phyloP scores from a whole-genome alignment of 1,139 yeast species.

The Debaryomycetaceae sp. region DNA sequence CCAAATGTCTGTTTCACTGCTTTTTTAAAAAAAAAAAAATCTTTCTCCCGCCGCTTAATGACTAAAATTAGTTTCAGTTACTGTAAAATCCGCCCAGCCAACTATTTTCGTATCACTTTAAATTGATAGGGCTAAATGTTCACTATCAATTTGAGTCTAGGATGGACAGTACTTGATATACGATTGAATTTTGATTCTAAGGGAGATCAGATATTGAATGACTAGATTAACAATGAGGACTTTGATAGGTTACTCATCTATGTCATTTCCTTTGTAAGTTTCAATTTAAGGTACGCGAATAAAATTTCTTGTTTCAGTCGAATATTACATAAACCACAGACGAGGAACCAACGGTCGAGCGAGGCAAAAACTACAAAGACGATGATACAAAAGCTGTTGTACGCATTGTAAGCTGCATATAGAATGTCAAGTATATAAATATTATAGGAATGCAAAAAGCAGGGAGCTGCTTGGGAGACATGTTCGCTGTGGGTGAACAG shows the following conservation, averaged over 20 bases:
- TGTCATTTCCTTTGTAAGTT: neutral
- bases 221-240: neutral
- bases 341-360: neutral
- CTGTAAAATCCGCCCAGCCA: no score
- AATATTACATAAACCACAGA: slow-evolving; percentile 8
- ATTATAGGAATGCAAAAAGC: neutral
- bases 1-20: neutral
- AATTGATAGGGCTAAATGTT: no score
- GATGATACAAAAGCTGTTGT: neutral
- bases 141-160: no score
- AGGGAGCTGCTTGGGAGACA: neutral
- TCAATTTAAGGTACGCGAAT: slow-evolving; percentile 4
- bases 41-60: neutral
- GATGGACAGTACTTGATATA: no score
- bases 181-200: no score
- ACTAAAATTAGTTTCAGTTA: neutral
- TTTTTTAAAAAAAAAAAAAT: no score
- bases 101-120: no score
- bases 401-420: neutral
- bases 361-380: neutral
- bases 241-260: neutral
- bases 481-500: neutral
- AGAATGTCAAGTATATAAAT: neutral
- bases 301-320: slow-evolving; percentile 6
- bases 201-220: neutral